Percentiles rank a stretch among this genome's conserved stretches.
Conservation (phyloP, 805 yeast genomes). For the Candida insectorum region DNA sequence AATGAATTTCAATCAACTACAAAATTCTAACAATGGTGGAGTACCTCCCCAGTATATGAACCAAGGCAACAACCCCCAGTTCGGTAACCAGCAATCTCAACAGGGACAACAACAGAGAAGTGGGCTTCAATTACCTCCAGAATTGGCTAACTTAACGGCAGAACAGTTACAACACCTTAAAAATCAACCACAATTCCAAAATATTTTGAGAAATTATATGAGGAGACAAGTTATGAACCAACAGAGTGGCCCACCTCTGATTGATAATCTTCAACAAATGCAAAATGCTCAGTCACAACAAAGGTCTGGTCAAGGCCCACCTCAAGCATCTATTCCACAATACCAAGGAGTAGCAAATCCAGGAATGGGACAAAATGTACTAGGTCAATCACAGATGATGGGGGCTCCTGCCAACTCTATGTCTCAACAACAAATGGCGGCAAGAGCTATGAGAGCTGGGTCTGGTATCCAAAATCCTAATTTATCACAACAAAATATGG, state of each 20-base stretch:
- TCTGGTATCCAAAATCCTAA: not conserved
- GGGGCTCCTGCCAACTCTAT: not conserved
- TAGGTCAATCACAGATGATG: not conserved
- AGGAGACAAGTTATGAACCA: conserved; percentile 28
- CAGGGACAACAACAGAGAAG: conserved; percentile 9
- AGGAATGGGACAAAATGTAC: not conserved
- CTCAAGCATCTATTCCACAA: not conserved
- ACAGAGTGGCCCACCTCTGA: conserved; percentile 11
- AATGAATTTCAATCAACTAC: conserved; percentile 13
- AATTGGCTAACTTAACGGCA: conserved; percentile 32
- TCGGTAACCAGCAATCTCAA: conserved; percentile 5
- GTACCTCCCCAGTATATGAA: conserved; percentile 1
- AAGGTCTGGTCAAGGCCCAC: conserved; percentile 2
- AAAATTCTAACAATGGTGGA: conserved; percentile 7
- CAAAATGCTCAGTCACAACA: conserved; percentile 8
- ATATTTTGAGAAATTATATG: conserved; percentile 36
- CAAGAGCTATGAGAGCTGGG: not conserved
- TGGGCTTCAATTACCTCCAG: conserved; percentile 20
- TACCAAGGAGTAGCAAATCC: not conserved
- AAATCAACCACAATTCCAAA: conserved; percentile 42
- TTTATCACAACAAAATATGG: not conserved
- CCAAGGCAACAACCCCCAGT: conserved; percentile 1
- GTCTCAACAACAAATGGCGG: too few relatives aligned
- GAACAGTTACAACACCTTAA: conserved; percentile 41
- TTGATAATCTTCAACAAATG: conserved; percentile 18